A percentile compares a stretch with the other conserved stretches of the same genome.
Conservation (phyloP, 768 basidiomycete species). For the Pisolithus albus region DNA sequence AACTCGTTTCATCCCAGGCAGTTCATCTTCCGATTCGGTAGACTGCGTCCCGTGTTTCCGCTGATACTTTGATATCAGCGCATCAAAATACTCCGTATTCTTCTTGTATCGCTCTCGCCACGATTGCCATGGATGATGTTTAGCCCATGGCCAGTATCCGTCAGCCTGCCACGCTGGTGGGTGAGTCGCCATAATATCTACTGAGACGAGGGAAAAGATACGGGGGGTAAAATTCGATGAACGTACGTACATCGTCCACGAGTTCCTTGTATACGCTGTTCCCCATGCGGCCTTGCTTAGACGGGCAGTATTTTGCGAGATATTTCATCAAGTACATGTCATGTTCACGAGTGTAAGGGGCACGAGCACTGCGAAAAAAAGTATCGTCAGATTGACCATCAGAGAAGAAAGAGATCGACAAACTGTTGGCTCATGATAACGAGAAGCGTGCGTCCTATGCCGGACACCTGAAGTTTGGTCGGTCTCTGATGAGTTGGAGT, state of each 20-base stretch:
- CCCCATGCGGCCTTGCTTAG: constrained; percentile 37
- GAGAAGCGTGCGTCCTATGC: too few relatives aligned
- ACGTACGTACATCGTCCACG: constrained; percentile 38
- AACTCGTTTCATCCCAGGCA: not conserved
- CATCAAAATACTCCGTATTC: constrained; percentile 37
- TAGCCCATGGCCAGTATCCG: constrained; percentile 45
- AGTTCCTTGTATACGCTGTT: constrained; percentile 38
- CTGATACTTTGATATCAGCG: constrained; percentile 35
- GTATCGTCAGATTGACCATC: too few relatives aligned
- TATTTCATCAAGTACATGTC: constrained; percentile 39
- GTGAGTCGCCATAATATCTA: not conserved
- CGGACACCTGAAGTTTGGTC: too few relatives aligned
- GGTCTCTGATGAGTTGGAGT: too few relatives aligned
- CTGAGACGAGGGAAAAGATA: not conserved
- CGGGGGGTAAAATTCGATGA: too few relatives aligned
- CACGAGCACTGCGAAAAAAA: constrained; percentile 12
- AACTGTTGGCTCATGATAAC: too few relatives aligned
- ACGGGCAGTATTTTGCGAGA: constrained; percentile 42
- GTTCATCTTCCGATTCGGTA: not conserved
- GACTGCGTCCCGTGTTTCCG: constrained; percentile 17
- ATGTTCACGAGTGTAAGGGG: constrained; percentile 32
- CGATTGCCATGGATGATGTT: constrained; percentile 48
- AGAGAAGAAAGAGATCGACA: too few relatives aligned
- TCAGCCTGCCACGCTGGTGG: constrained; percentile 25
- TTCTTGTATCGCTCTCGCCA: constrained; percentile 59